A percentile compares a stretch with the other conserved stretches of the same genome.
Evolutionary conservation across 2,329 filamentous ascomycete species (phyloP).

Genomic region (Lithohypha guttulata): DNA sequence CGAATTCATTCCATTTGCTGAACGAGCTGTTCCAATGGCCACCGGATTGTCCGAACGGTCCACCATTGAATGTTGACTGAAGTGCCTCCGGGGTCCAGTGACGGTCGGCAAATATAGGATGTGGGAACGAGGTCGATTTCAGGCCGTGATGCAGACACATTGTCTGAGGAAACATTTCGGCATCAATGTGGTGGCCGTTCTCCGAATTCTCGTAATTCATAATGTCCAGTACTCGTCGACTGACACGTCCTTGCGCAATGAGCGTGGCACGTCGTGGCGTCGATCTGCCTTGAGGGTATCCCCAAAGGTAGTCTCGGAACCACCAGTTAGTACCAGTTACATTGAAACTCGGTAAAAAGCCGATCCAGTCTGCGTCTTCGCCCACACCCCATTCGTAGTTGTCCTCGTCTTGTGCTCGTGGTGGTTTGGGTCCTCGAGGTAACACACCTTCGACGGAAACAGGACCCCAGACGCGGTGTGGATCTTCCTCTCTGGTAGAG

Average conservation of each 20-base stretch:
- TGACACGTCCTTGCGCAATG: constrained; percentile 64
- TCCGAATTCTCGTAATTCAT: constrained; percentile 66
- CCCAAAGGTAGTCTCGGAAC: constrained; percentile 27
- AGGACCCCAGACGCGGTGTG: constrained; percentile 51
- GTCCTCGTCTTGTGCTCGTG: constrained; percentile 48
- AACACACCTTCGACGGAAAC: constrained; percentile 46
- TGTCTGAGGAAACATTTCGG: constrained; percentile 69
- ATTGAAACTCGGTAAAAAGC: constrained; percentile 70
- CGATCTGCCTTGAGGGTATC: constrained; percentile 37
- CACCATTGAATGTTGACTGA: constrained; percentile 26
- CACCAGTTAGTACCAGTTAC: constrained; percentile 61
- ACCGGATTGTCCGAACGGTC: constrained; percentile 25
- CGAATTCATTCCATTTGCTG: constrained; percentile 26
- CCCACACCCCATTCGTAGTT: constrained; percentile 66
- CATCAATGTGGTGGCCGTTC: constrained; percentile 62
- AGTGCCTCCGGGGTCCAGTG: constrained; percentile 43
- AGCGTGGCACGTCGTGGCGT: constrained; percentile 66
- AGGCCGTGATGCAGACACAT: constrained; percentile 65
- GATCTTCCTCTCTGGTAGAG: constrained; percentile 18
- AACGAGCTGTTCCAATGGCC: constrained; percentile 26
- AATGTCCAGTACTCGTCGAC: constrained; percentile 57
- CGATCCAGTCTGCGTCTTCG: constrained; percentile 64
- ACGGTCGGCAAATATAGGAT: constrained; percentile 70
- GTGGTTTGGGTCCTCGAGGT: constrained; percentile 54
- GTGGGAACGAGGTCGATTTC: constrained; percentile 67